phyloP scores from a whole-genome alignment of 2,329 filamentous ascomycete genomes.

The Fusarium sp. region DNA sequence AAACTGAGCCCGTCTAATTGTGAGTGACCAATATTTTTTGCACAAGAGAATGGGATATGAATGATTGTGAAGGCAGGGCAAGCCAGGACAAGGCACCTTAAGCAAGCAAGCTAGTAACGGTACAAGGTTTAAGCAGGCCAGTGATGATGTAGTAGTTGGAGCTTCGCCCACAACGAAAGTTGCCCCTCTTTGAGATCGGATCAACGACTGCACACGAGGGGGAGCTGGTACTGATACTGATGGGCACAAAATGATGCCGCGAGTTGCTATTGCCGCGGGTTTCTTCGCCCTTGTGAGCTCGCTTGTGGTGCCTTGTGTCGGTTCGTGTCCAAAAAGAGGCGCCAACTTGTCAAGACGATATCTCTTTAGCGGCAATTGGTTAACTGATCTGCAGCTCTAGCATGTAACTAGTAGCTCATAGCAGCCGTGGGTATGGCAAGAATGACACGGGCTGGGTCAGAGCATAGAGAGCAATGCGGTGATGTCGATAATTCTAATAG shows the following conservation, averaged over 20 bases:
- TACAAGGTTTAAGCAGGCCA: conserved; percentile 33
- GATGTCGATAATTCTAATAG: conserved; percentile 12
- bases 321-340: conserved; percentile 9
- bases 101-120: neutral
- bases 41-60: neutral
- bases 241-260: conserved; percentile 4
- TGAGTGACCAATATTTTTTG: neutral
- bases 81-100: neutral
- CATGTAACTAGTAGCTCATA: neutral
- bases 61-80: neutral
- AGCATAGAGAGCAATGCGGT: conserved; percentile 23
- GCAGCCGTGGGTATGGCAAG: neutral
- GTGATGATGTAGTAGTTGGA: conserved; percentile 33
- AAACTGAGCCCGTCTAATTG: neutral
- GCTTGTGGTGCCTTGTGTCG: conserved; percentile 12
- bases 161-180: conserved; percentile 24
- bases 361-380: conserved; percentile 24
- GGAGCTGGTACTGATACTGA: neutral
- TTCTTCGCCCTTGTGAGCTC: neutral
- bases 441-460: conserved; percentile 5
- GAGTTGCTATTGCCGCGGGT: neutral
- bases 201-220: conserved; percentile 19
- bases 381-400: conserved; percentile 28
- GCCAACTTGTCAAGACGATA: neutral
- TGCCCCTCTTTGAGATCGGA: conserved; percentile 37